Conservation (phyloP, 73 alveolate genomes). For the Paramecium sexaurelia region DNA sequence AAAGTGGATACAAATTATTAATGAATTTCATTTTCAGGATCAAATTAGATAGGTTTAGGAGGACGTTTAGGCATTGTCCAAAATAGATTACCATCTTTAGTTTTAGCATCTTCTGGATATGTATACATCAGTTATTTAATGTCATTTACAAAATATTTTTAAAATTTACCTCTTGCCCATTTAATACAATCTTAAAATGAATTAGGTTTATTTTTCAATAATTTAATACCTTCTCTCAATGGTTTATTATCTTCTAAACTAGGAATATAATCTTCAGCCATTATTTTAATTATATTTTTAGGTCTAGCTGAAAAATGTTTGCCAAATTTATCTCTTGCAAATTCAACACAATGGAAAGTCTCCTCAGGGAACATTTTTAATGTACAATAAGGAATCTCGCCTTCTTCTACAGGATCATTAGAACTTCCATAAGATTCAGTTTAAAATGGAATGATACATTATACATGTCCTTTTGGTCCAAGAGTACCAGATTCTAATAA, state of each 20-base stretch:
- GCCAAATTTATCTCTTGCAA: slow-evolving; percentile 96
- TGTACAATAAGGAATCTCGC: slow-evolving; percentile 96
- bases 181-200: slow-evolving; percentile 84
- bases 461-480: slow-evolving; percentile 97
- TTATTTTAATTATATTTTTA: slow-evolving; percentile 38
- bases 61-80: slow-evolving; percentile 97
- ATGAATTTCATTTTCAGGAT: slow-evolving; percentile 40
- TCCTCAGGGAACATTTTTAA: slow-evolving; percentile 98
- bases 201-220: slow-evolving; percentile 82
- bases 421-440: slow-evolving; percentile 94
- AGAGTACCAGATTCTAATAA: slow-evolving; percentile 96
- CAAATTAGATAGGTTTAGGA: slow-evolving; percentile 71
- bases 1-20: slow-evolving; percentile 9
- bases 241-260: slow-evolving; percentile 73
- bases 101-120: slow-evolving; percentile 92
- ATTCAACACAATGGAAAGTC: slow-evolving; percentile 94
- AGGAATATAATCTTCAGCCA: slow-evolving; percentile 39
- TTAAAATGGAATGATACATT: slow-evolving; percentile 89
- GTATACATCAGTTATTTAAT: slow-evolving; percentile 78
- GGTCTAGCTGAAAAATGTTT: slow-evolving; percentile 84
- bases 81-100: slow-evolving; percentile 92
- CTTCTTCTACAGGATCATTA: slow-evolving; percentile 94
- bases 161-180: slow-evolving; percentile 79
- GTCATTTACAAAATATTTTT: slow-evolving; percentile 75
- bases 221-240: slow-evolving; percentile 78